phyloP scores from a whole-genome alignment of 2,329 filamentous ascomycete genomes.

The Helotiales sp. region DNA sequence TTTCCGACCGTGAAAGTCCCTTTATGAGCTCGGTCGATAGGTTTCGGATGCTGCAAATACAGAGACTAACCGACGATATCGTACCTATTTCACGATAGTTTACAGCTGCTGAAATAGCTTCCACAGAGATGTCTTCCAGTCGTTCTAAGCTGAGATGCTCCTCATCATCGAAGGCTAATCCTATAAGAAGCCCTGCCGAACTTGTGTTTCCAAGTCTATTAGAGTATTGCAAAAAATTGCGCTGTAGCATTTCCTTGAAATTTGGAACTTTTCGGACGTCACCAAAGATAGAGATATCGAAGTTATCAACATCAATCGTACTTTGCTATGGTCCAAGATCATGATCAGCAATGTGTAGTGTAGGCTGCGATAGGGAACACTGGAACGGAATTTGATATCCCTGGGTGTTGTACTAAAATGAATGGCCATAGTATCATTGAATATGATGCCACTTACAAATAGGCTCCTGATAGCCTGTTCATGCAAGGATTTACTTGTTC shows the following conservation, averaged over 20 bases:
- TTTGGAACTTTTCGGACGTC: not conserved
- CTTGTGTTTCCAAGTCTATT: not conserved
- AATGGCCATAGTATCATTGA: no score
- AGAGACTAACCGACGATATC: not conserved
- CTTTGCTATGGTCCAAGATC: not conserved
- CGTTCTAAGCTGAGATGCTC: not conserved
- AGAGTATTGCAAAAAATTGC: not conserved
- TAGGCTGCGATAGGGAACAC: no score
- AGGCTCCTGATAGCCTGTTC: not conserved
- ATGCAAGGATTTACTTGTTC: not conserved
- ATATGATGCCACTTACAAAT: not conserved
- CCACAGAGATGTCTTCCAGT: not conserved
- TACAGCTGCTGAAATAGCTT: not conserved
- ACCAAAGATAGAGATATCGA: not conserved
- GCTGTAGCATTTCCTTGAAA: not conserved
- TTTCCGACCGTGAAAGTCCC: not conserved
- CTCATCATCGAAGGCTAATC: not conserved
- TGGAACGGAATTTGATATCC: no score
- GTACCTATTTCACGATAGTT: not conserved
- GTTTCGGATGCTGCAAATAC: not conserved
- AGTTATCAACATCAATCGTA: not conserved
- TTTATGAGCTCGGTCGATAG: not conserved
- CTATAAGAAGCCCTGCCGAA: not conserved
- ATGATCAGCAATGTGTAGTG: not conserved
- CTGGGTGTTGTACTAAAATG: no score